Base-by-base conservation (phyloP, 2,329 filamentous ascomycete genomes). In the Ophiostoma novo-ulmi region DNA sequence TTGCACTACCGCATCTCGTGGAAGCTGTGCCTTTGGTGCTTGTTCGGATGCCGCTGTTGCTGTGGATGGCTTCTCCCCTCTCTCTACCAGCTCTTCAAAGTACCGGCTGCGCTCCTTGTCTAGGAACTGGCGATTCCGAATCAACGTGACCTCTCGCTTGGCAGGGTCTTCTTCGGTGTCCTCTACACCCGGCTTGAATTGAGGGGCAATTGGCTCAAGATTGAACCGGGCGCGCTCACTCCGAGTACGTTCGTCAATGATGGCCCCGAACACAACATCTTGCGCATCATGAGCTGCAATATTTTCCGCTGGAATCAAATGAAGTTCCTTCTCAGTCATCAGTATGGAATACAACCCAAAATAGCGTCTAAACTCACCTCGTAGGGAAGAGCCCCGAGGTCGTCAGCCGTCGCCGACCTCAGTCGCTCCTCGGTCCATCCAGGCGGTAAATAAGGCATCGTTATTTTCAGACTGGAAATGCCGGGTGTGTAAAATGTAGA, bases 391-490 rank as follows among this genome's bases (percentile, higher is more conserved):
- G 26, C 55, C 13, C 35, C 36, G n/a, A 61, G 13, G 55, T 61
- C 55, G 7, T 61, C 55, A 14, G 55, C 22, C 5, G 55, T 61
- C 22, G 55, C 55, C 22, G 11, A n/a, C 7, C 11, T 22, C 26
- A 61, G 5, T n/a, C 55, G 55, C 55, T 61, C 22, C 26, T 61
- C 55, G 55, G 55, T 61, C 55, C 22, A 61, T 17, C 55, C 55
- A 31, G 55, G 22, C 22, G 55, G 55, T 10, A 61, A 31, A 22
- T 61, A 61, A 4, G 55, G 35, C 55, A 61, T 55, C n/a, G n/a
- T 61, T 17, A 20, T 48, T 2, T 17, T 17, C 44, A 48, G 44
- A 13, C 1, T 39, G 13, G 38, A 39, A 3, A 39, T 39, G 11
- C 2, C 2, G 2, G 31, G 31, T 31, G 3, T 31, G 31, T 10